These are phyloP conservation scores for Penstemon davidsonii DNA, from an alignment of 257 asterid species.

Conservation along the genomic window DNA sequence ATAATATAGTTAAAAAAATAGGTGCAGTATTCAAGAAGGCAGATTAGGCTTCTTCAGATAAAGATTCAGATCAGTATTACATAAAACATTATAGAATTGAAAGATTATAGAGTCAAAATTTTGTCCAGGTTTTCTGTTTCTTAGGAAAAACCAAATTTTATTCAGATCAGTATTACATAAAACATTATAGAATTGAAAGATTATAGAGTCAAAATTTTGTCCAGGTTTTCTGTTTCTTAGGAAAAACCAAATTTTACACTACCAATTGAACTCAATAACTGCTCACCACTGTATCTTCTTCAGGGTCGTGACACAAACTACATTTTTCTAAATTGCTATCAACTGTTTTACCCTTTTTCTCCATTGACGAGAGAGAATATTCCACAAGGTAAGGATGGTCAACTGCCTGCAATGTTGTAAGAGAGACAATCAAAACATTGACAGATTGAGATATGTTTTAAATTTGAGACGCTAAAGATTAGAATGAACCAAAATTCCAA, in stretches of 20 bases:
- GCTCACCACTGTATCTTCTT: constrained; percentile 81
- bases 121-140: constrained; percentile 6
- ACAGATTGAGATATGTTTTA: constrained; percentile 3
- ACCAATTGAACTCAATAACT: constrained; percentile 10
- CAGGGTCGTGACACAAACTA: constrained; percentile 68
- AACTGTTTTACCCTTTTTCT: constrained; percentile 49
- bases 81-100: constrained; percentile 1
- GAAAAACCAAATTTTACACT: constrained; percentile 12
- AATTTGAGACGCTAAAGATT: constrained; percentile 1
- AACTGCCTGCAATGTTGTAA: constrained; percentile 66
- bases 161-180: not conserved
- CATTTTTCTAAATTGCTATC: constrained; percentile 54
- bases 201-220: not conserved
- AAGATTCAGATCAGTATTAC: not conserved
- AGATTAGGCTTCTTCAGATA: not conserved
- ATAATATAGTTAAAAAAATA: not conserved
- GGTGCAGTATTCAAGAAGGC: not conserved
- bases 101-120: not conserved
- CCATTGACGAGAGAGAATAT: constrained; percentile 67
- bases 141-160: constrained; percentile 9
- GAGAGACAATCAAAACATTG: constrained; percentile 27
- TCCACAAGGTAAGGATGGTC: constrained; percentile 98
- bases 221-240: not conserved
- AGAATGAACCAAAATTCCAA: not conserved
- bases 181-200: constrained; percentile 1